A percentile compares a stretch with the other conserved stretches of the same genome.
phyloP scores from a whole-genome alignment of 352 stramenopile genomes.

The Phytophthora chlamydospora region DNA sequence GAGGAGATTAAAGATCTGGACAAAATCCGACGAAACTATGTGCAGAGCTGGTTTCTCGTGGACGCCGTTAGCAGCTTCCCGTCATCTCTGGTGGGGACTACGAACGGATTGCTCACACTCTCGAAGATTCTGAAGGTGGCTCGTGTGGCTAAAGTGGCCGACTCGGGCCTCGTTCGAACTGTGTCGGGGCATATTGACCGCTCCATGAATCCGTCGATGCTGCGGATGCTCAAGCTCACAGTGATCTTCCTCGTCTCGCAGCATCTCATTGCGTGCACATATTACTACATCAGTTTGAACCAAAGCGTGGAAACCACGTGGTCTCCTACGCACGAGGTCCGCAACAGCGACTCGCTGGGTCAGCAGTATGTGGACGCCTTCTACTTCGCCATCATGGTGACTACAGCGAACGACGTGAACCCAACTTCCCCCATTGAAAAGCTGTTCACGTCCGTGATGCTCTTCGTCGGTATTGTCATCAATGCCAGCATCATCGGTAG shows the following conservation, averaged over 20 bases:
- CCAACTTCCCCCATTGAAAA: conserved; percentile 60
- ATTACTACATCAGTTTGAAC: conserved; percentile 63
- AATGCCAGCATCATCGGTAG: conserved; percentile 86
- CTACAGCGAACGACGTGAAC: conserved; percentile 66
- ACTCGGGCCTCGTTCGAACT: conserved; percentile 55
- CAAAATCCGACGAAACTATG: conserved; percentile 60
- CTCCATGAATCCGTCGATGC: conserved; percentile 69
- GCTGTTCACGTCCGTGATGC: conserved; percentile 68
- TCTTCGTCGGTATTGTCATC: conserved; percentile 79
- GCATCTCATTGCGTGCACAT: conserved; percentile 79
- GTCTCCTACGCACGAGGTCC: conserved; percentile 39
- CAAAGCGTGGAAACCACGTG: conserved; percentile 51
- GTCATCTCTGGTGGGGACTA: conserved; percentile 40
- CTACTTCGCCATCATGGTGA: conserved; percentile 77
- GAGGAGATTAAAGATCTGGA: conserved; percentile 67
- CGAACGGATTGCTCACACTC: conserved; percentile 45
- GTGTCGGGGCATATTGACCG: conserved; percentile 61
- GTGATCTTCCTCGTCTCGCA: conserved; percentile 74
- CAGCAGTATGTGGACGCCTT: conserved; percentile 62
- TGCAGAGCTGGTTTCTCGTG: conserved; percentile 60
- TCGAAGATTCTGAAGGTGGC: conserved; percentile 63
- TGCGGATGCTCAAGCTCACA: conserved; percentile 73
- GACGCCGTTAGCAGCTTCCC: conserved; percentile 67
- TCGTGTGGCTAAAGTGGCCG: conserved; percentile 58
- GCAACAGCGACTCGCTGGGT: conserved; percentile 35